A percentile compares a stretch with the other conserved stretches of the same genome.
Conservation (phyloP, 352 stramenopile species). For the Globisporangium emineosum region DNA sequence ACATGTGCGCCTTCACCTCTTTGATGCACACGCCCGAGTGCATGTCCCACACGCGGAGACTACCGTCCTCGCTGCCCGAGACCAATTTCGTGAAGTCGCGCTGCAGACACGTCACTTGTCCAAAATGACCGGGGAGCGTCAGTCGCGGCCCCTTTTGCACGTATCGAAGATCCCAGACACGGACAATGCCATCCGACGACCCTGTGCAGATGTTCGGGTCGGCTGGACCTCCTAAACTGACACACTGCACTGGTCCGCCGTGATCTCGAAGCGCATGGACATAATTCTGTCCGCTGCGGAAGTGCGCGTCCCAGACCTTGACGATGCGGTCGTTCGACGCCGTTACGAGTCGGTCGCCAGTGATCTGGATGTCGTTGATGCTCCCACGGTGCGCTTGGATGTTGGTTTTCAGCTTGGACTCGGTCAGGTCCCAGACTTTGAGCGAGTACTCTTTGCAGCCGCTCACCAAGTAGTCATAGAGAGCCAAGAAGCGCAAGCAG, state of each 20-base stretch:
- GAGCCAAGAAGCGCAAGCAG: slow-evolving; percentile 59
- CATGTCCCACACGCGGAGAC: slow-evolving; percentile 75
- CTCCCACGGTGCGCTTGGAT: slow-evolving; percentile 50
- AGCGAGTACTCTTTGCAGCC: slow-evolving; percentile 50
- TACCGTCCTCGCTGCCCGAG: slow-evolving; percentile 72
- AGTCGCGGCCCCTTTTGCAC: slow-evolving; percentile 66
- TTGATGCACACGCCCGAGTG: slow-evolving; percentile 69
- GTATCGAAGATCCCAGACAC: slow-evolving; percentile 81
- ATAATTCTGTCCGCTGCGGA: slow-evolving; percentile 44
- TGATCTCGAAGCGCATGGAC: slow-evolving; percentile 61
- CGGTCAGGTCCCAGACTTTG: slow-evolving; percentile 70
- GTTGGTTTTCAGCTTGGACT: slow-evolving; percentile 49
- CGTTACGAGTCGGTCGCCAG: slow-evolving; percentile 67
- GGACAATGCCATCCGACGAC: slow-evolving; percentile 65
- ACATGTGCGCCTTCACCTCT: slow-evolving; percentile 52
- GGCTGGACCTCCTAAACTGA: slow-evolving; percentile 65
- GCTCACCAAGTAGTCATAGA: slow-evolving; percentile 59
- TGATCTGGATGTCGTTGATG: slow-evolving; percentile 69
- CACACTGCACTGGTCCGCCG: slow-evolving; percentile 60
- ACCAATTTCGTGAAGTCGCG: slow-evolving; percentile 81
- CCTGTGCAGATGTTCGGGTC: slow-evolving; percentile 81
- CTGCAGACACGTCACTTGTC: slow-evolving; percentile 60
- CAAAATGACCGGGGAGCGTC: slow-evolving; percentile 44
- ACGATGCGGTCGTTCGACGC: slow-evolving; percentile 69
- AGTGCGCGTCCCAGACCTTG: slow-evolving; percentile 79